Conservation (phyloP, 805 yeast genomes). For the Zygosaccharomyces bailii region DNA sequence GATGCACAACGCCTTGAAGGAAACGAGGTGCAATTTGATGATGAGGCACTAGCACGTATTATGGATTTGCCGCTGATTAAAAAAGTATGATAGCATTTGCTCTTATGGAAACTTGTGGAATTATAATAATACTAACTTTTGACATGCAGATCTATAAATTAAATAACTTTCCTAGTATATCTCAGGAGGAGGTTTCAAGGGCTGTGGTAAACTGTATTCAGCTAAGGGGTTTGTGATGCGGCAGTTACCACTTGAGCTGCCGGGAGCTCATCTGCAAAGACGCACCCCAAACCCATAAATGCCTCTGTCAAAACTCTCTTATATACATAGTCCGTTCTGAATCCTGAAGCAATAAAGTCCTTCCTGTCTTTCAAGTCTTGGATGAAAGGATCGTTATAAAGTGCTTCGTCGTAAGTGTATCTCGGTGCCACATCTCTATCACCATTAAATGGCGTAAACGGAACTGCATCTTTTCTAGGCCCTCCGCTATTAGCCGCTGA, state of each 20-base stretch:
- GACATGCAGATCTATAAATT: conserved; percentile 30
- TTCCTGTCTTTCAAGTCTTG: conserved; percentile 50
- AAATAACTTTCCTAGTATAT: conserved; percentile 22
- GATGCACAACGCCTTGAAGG: too few relatives aligned
- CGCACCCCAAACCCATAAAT: conserved; percentile 83
- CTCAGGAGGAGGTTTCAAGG: conserved; percentile 36
- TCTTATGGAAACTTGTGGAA: background rate
- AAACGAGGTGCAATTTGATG: conserved; percentile 34
- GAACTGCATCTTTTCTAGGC: conserved; percentile 42
- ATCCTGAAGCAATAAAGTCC: conserved; percentile 82
- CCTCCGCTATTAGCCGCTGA: conserved; percentile 29
- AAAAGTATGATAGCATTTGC: conserved; percentile 26
- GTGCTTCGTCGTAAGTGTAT: conserved; percentile 43
- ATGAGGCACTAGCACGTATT: conserved; percentile 31
- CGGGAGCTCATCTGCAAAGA: conserved; percentile 57
- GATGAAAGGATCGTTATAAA: conserved; percentile 64
- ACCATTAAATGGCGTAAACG: conserved; percentile 94
- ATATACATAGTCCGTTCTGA: conserved; percentile 65
- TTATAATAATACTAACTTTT: conserved; percentile 11
- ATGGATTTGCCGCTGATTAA: conserved; percentile 38
- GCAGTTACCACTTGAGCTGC: conserved; percentile 12
- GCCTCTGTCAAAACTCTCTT: conserved; percentile 82
- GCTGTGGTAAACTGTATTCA: conserved; percentile 47
- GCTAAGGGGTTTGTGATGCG: conserved; percentile 41
- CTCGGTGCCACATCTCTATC: conserved; percentile 61